These are phyloP conservation scores for Aspergillus jensenii DNA, from an alignment of 2,329 filamentous ascomycete genomes.

Conservation along the genomic window DNA sequence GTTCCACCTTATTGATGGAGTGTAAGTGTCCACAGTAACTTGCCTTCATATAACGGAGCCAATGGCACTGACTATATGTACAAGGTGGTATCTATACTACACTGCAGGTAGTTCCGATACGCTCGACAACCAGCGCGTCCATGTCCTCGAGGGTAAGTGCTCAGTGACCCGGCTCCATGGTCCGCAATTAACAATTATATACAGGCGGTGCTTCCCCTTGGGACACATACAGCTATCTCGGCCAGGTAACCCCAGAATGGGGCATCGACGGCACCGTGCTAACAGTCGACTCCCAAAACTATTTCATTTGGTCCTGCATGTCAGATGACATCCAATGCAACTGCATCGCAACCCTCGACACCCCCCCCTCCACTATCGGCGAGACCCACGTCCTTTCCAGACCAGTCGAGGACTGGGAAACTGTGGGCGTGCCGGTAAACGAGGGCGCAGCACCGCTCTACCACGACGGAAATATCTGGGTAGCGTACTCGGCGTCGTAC, in stretches of 20 bases:
- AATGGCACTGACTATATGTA: not conserved
- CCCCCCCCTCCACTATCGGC: constrained; percentile 34
- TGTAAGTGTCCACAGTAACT: not conserved
- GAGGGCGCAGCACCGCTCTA: constrained; percentile 58
- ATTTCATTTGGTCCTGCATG: constrained; percentile 58
- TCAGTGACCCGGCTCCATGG: too few species aligned
- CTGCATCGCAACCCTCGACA: constrained; percentile 15
- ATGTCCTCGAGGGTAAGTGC: constrained; percentile 52
- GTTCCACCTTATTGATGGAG: constrained; percentile 51
- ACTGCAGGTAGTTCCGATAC: constrained; percentile 1
- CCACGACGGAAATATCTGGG: constrained; percentile 52
- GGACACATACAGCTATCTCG: constrained; percentile 52
- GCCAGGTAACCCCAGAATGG: constrained; percentile 51
- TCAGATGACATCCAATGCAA: constrained; percentile 37
- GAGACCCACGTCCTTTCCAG: constrained; percentile 50
- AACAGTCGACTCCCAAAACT: constrained; percentile 49
- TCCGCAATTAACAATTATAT: not conserved
- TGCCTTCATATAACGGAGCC: too few species aligned
- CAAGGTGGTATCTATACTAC: constrained; percentile 10
- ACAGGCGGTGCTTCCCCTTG: constrained; percentile 52
- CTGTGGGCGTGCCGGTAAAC: constrained; percentile 51
- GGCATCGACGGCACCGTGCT: constrained; percentile 57
- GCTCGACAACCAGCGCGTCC: constrained; percentile 51
- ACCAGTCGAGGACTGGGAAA: constrained; percentile 55
- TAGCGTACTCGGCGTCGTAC: constrained; percentile 57